Percentiles rank a stretch among this genome's conserved stretches.
Evolutionary conservation across 2,329 filamentous ascomycete species (phyloP).

Genomic region (Calonectria naviculata): DNA sequence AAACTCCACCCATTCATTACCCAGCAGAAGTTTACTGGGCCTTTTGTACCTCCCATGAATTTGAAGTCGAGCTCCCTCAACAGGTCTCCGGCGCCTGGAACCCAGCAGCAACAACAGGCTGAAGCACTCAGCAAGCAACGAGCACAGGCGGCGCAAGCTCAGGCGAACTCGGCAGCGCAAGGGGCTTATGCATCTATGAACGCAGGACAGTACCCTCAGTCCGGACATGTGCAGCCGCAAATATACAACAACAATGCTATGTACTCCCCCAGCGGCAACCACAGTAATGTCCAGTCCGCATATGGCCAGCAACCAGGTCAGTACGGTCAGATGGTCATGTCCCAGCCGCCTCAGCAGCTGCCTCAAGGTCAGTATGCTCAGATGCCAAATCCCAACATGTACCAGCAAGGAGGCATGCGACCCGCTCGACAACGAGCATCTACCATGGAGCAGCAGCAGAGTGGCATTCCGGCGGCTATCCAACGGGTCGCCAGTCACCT

Average conservation of each 20-base stretch:
- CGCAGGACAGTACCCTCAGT: constrained; percentile 59
- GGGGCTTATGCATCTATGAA: constrained; percentile 69
- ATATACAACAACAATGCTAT: constrained; percentile 87
- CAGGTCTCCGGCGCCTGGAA: constrained; percentile 90
- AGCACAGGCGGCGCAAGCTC: constrained; percentile 76
- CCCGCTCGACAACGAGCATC: constrained; percentile 89
- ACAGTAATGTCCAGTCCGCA: constrained; percentile 70
- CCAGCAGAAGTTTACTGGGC: constrained; percentile 95
- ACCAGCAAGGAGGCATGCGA: constrained; percentile 73
- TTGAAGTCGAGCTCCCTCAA: constrained; percentile 87
- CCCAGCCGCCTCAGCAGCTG: constrained; percentile 74
- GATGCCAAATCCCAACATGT: constrained; percentile 65
- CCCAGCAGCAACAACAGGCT: constrained; percentile 95
- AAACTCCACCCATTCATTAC: constrained; percentile 99
- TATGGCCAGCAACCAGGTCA: constrained; percentile 79
- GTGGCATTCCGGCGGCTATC: constrained; percentile 90
- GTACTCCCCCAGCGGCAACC: constrained; percentile 71
- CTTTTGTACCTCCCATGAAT: constrained; percentile 97
- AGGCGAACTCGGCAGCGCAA: constrained; percentile 76
- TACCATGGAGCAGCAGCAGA: constrained; percentile 95
- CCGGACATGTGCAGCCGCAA: constrained; percentile 65
- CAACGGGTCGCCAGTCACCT: constrained; percentile 96
- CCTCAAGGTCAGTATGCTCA: constrained; percentile 71
- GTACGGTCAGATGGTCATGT: constrained; percentile 81
- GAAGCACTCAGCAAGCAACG: constrained; percentile 95